Evolutionary conservation across 2,329 filamentous ascomycete species (phyloP).

Genomic region (Purpureocillium takamizusanense): DNA sequence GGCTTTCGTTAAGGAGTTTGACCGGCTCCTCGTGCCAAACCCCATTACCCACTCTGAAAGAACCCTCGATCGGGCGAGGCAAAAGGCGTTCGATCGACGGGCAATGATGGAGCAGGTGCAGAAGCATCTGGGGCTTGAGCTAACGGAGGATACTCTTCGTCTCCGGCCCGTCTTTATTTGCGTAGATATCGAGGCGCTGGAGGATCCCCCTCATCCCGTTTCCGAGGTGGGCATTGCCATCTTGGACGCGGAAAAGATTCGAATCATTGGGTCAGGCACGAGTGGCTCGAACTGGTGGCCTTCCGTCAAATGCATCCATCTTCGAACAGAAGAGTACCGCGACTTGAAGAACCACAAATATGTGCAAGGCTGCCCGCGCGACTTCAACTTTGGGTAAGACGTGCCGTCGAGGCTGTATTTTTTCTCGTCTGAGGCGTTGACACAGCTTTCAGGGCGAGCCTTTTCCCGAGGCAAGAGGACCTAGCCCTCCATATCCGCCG

Average conservation of each 20-base stretch:
- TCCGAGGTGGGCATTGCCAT: constrained; percentile 83
- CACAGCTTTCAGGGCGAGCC: constrained; percentile 25
- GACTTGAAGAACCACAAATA: constrained; percentile 59
- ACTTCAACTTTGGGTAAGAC: constrained; percentile 67
- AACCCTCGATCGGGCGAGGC: constrained; percentile 33
- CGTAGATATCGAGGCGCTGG: constrained; percentile 77
- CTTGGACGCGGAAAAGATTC: constrained; percentile 58
- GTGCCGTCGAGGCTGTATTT: no score
- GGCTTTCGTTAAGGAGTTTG: not conserved
- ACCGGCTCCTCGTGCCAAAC: not conserved
- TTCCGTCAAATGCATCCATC: constrained; percentile 61
- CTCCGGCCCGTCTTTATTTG: constrained; percentile 53
- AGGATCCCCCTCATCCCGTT: constrained; percentile 54
- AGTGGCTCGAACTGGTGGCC: constrained; percentile 58
- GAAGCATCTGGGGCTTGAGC: constrained; percentile 61
- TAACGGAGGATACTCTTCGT: constrained; percentile 22
- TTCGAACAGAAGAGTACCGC: constrained; percentile 63
- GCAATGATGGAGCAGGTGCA: constrained; percentile 55
- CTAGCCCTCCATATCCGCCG: no score
- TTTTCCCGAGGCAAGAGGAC: constrained; percentile 25
- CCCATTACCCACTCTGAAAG: constrained; percentile 1
- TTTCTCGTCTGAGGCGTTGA: constrained; percentile 6
- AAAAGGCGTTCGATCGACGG: constrained; percentile 35
- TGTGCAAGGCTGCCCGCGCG: constrained; percentile 63
- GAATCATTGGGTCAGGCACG: constrained; percentile 47